Percentiles rank a stretch among this genome's conserved stretches.
phyloP scores from a whole-genome alignment of 345 rosid species.

The Abelmoschus esculentus region DNA sequence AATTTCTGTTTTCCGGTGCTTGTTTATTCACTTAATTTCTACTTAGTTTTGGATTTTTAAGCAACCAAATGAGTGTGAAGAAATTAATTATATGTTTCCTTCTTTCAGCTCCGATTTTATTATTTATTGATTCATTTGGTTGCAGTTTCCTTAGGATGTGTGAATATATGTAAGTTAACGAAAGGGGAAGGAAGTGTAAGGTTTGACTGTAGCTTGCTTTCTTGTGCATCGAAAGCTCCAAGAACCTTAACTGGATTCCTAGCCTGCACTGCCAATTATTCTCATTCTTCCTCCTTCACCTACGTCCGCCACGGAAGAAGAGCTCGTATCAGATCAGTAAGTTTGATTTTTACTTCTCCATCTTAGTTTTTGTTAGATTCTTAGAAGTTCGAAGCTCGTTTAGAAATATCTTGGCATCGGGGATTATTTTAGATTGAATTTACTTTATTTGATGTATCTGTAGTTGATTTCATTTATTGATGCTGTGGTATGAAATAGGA shows the following conservation, averaged over 20 bases:
- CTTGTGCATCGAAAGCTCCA: conserved; percentile 90
- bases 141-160: conserved; percentile 80
- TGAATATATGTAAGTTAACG: conserved; percentile 62
- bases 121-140: conserved; percentile 3
- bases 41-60: background rate
- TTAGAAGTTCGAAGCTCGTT: background rate
- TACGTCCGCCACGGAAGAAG: conserved; percentile 26
- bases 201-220: conserved; percentile 65
- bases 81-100: background rate
- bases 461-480: background rate
- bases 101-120: background rate
- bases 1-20: background rate
- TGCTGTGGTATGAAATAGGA: background rate
- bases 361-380: background rate
- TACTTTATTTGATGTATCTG: background rate
- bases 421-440: background rate
- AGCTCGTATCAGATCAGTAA: conserved; percentile 4
- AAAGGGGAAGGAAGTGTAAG: conserved; percentile 67
- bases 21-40: conserved; percentile 2
- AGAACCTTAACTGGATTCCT: conserved; percentile 82
- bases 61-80: background rate
- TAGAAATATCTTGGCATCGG: background rate
- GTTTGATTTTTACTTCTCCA: background rate
- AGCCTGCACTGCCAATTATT: conserved; percentile 67
- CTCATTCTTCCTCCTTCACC: conserved; percentile 35